Base-by-base conservation (phyloP, 106 monocot species). In the Dendrobium huoshanense region DNA sequence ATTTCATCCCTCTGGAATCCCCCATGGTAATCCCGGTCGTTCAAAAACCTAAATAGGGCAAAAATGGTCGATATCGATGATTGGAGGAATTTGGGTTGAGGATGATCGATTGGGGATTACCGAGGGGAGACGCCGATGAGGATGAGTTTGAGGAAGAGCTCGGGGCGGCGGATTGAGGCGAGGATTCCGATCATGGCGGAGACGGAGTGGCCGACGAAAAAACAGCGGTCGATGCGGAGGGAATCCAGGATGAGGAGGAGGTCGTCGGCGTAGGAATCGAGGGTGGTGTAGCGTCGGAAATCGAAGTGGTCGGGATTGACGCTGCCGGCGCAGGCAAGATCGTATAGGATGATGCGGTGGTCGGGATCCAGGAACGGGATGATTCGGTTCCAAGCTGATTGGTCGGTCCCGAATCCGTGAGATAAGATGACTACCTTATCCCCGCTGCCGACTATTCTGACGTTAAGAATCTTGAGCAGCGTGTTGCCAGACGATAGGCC, bases 231-330 rank as follows among this genome's bases (percentile, higher is more conserved):
- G 79, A 94, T 73, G 20, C 77, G 55, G 47, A 98, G 86, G 24
- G 94, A 82, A 68, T 89, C 92, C 75, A 98, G 90, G 80, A 98
- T 88, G 41, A 86, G 77, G 73, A 92, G 80, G 25, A 98, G 85
- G 78, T 98, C 97, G 44, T 94, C 97, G 68, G 89, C 97, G 80
- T 92, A 98, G 25, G 91, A 84, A 55, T 98, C 97, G 17, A 98
- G 88, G 27, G 84, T 91, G 55, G 85, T 87, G 87, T 98, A 98
- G 20, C 97, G 85, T 33, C 81, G 83, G 92, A 98, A 98, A 82
- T 98, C 94, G 91, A 98, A 98, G 88, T 98, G 92, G 82, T 98
- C 91, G 1, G 97, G 97, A 79, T 98, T 92, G 86, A 98, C 97
- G 87, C 94, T 92, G 20, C 97, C 97, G 78, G 97, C 94, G 85